Evolutionary conservation across 805 yeast species (phyloP), one percentile per base, ranked within the genome.

Genomic region (Kodamaea lidongshanica): DNA sequence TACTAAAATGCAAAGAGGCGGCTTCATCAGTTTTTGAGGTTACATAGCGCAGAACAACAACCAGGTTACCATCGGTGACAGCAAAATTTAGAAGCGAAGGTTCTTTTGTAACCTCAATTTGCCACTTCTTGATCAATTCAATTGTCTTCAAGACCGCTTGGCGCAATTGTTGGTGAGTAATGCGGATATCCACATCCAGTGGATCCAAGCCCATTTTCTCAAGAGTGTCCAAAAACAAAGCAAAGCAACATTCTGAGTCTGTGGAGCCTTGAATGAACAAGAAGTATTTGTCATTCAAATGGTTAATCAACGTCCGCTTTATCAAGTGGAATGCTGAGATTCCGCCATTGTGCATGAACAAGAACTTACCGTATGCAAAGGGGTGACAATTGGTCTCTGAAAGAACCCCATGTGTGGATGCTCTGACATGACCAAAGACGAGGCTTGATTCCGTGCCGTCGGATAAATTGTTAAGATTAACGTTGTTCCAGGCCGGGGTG

Each of bases 331-430:
- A 92, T 36, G 75, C 74, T 7, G 88, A 67, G 14, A 92, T 74
- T 0, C 85, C 92, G 17, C 98, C 98, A 57, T 92, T 92, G 57
- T 92, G 98, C 98, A 92, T 92, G 53, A 92, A 92, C 81, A 89
- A 82, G 27, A 89, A 61, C 29, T 77, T 77, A 39, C 88, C 89
- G 52, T 75, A 87, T 3, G 82, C 77, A 57, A 92, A 92, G 0
- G 98, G 98, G 54, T 92, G 98, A 57, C 98, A 92, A 56, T 92
- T 92, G 0, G 96, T 89, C 52, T 92, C 98, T 7, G 94, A 72
- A 16, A 92, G 59, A 1, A 84, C 94, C 27, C 98, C 98, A 40
- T 94, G 85, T 0, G 98, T 92, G 0, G 95, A 83, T 0, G 98
- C 97, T 38, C 98, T 58, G 2, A 92, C 96, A 55, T 92, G 98